Conservation (phyloP, 345 rosid genomes). For the Anastatica hierochuntica region DNA sequence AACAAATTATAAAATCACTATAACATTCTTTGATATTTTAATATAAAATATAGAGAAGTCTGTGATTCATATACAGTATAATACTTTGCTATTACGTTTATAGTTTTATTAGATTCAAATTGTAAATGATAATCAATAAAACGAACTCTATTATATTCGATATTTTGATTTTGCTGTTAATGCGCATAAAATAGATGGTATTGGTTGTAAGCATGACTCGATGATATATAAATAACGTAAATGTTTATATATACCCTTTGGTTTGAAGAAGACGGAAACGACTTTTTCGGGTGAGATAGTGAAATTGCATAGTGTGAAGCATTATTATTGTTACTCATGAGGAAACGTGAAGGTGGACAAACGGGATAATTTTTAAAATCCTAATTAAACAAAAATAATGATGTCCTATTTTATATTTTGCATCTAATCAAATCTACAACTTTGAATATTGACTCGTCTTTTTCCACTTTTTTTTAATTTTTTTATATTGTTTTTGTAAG, state of each 20-base stretch:
- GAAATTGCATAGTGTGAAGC: slow-evolving; percentile 22
- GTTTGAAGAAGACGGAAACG: slow-evolving; percentile 21
- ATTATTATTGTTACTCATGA: slow-evolving; percentile 28
- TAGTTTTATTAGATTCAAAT: too few relatives aligned
- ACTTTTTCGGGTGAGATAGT: slow-evolving; percentile 24
- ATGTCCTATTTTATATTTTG: slow-evolving; percentile 15
- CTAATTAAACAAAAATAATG: slow-evolving; percentile 20
- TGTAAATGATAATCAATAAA: too few relatives aligned
- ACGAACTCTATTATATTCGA: too few relatives aligned
- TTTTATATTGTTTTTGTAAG: background rate
- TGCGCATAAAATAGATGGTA: too few relatives aligned
- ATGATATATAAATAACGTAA: background rate
- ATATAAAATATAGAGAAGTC: too few relatives aligned
- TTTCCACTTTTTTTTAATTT: background rate
- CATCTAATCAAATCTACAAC: slow-evolving; percentile 22
- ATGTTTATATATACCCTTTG: slow-evolving; percentile 18
- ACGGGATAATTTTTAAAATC: slow-evolving; percentile 12
- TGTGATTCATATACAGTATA: too few relatives aligned
- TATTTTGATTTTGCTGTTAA: too few relatives aligned
- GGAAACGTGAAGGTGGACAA: slow-evolving; percentile 25
- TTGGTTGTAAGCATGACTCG: background rate
- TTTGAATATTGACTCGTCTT: slow-evolving; percentile 22
- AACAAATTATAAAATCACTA: too few relatives aligned
- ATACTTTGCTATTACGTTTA: too few relatives aligned
- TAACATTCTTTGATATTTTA: too few relatives aligned